Base-by-base conservation (phyloP, 139 green algal genomes). In the Picochlorum sp. region DNA sequence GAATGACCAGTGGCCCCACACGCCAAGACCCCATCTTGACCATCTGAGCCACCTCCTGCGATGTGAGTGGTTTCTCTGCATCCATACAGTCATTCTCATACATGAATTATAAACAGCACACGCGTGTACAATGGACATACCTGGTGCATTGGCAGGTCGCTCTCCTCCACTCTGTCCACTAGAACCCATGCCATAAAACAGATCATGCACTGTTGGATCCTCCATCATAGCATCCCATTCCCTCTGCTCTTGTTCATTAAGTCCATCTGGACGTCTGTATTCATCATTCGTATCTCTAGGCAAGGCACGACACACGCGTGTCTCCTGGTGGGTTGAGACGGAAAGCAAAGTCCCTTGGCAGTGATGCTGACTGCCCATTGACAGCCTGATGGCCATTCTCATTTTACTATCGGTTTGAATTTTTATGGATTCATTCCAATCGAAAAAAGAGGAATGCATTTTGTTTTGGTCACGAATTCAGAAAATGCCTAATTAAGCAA, bases 11-110 rank as follows among this genome's bases (percentile, higher is more conserved):
- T 7, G 44, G 67, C 63, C 65, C 49, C 28, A 92, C 62, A 47
- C 84, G 72, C 85, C 85, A 92, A 2, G 63, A 80, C 41, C 81
- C 79, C 74, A 90, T 81, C 18, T 78, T 74, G 15, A 91, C 61
- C 3, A 77, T 67, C 16, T 83, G 68, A 10, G 70, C 77, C 5
- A 70, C 68, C 15, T 62, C 21, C 23, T 65, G 11, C 21, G 23
- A 23, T 5, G n/a, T 47, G 10, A 45, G 30, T 18, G 20, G 16
- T 23, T 62, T 28, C 20, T 47, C 26, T 45, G 21, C 56, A 62
- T 8, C 26, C 7, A 38, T 59, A 37, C 6, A 31, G 4, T 7
- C 51, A 11, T 23, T 55, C 6, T 55, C 1, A 41, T 9, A 41
- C 34, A 41, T 0, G 0, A 24, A 16, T n/a, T n/a, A n/a, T 24